Conservation (phyloP, 371 early-diverging fungal genomes). For the Lichtheimia ramosa region DNA sequence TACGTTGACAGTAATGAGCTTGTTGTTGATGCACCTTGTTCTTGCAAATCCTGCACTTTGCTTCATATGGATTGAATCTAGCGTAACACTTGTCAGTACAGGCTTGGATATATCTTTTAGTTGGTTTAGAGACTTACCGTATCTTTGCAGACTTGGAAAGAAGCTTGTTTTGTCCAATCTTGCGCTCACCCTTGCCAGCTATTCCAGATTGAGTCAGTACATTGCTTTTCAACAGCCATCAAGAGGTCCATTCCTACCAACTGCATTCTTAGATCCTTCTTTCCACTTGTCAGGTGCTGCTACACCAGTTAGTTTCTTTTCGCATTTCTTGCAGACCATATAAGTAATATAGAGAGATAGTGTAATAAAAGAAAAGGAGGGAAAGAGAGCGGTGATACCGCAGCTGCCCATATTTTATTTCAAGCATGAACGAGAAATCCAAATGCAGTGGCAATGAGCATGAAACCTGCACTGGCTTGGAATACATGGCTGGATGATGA, state of each 20-base stretch:
- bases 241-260: constrained; percentile 24
- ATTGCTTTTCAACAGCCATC: background rate
- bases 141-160: constrained; percentile 60
- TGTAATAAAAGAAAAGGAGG: background rate
- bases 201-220: background rate
- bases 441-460: background rate
- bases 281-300: constrained; percentile 73
- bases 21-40: constrained; percentile 63
- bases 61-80: constrained; percentile 55
- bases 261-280: constrained; percentile 63
- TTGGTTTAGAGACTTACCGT: constrained; percentile 32
- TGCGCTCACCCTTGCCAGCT: constrained; percentile 56
- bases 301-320: constrained; percentile 67
- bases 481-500: background rate
- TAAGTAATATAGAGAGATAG: background rate
- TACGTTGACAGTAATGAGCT: constrained; percentile 71
- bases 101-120: background rate
- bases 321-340: constrained; percentile 71
- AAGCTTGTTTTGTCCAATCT: constrained; percentile 70
- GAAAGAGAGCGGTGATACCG: background rate
- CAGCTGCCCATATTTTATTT: background rate
- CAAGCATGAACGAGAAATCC: background rate
- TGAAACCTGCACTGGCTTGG: background rate
- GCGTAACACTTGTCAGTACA: background rate
- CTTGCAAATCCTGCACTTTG: constrained; percentile 68